Conservation (phyloP, 192 early-diverging fungal genomes). For the Linderina pennispora region DNA sequence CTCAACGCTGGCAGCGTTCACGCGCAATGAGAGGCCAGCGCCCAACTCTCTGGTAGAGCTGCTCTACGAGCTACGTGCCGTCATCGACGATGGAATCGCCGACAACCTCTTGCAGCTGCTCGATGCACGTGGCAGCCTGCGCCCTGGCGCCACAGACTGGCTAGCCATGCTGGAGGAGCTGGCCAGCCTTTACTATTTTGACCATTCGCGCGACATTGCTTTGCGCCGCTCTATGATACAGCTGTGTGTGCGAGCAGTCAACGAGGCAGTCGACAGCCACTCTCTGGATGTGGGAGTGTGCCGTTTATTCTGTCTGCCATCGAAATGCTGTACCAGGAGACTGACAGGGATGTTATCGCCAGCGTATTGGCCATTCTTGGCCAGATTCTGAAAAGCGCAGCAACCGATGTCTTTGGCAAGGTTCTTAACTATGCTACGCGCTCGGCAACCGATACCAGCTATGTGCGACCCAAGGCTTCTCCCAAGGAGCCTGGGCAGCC, state of each 20-base stretch:
- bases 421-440: slow-evolving; percentile 8
- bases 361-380: slow-evolving; percentile 21
- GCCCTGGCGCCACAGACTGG: slow-evolving; percentile 18
- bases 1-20: slow-evolving; percentile 19
- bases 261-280: slow-evolving; percentile 7
- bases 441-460: slow-evolving; percentile 28
- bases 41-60: slow-evolving; percentile 13
- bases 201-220: slow-evolving; percentile 23
- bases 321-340: slow-evolving; percentile 35
- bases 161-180: slow-evolving; percentile 21
- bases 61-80: slow-evolving; percentile 22
- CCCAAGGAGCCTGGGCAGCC: no score
- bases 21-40: slow-evolving; percentile 6
- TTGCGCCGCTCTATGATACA: slow-evolving; percentile 27
- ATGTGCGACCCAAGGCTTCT: neutral
- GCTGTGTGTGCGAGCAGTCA: slow-evolving; percentile 15
- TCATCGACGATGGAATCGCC: slow-evolving; percentile 36
- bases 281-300: slow-evolving; percentile 2
- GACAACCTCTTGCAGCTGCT: slow-evolving; percentile 25
- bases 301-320: slow-evolving; percentile 27
- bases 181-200: slow-evolving; percentile 45
- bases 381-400: slow-evolving; percentile 10
- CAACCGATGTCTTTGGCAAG: slow-evolving; percentile 7
- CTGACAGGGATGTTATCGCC: slow-evolving; percentile 21
- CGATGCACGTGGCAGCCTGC: slow-evolving; percentile 22